Evolutionary conservation across 169 alveolate genomes (phyloP), one percentile per base, ranked within the genome.

Genomic region (Plasmodium cynomolgi): DNA sequence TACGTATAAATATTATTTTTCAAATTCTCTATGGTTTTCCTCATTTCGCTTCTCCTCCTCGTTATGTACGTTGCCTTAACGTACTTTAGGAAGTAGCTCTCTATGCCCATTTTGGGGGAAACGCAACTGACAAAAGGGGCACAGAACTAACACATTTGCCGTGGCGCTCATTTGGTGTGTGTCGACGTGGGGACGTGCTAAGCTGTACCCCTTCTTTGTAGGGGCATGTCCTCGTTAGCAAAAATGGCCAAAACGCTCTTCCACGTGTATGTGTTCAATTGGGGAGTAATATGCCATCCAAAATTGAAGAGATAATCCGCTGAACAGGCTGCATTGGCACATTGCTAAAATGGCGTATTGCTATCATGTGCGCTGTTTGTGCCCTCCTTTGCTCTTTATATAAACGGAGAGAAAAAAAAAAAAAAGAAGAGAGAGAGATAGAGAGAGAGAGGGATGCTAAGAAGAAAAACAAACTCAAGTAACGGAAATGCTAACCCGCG

Each of bases 1-100:
- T 85, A 85, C 56, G 93, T 85, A 39, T 85, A 85, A 44, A 85
- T 85, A 56, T 75, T 85, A n/a, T 85, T 85, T 34, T 85, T 85
- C 62, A 85, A 85, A 85, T 85, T 85, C 62, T 85, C 86, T 44
- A 85, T 73, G 23, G 93, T 85, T 68, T 85, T 85, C 68, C 41
- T 85, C 93, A 85, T 85, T 85, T 85, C 93, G 29, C 84, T 62
- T 85, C 93, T 41, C 79, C 93, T 85, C 62, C 93, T 85, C 77
- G 74, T 33, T 20, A 85, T 85, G 58, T 85, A 85, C 17, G 93
- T 85, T 1, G 68, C 84, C 13, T 85, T 85, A 44, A 85, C 77
- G 41, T 85, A 85, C 81, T 85, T 85, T 84, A 85, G 13, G 62
- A 85, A 85, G 44, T 85, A 85, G 72, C 56, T 75, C 7, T 75